Percentiles rank a stretch among this genome's conserved stretches.
phyloP scores from a whole-genome alignment of 1,284 basidiomycete genomes.

The Microbotryomycetes sp. region DNA sequence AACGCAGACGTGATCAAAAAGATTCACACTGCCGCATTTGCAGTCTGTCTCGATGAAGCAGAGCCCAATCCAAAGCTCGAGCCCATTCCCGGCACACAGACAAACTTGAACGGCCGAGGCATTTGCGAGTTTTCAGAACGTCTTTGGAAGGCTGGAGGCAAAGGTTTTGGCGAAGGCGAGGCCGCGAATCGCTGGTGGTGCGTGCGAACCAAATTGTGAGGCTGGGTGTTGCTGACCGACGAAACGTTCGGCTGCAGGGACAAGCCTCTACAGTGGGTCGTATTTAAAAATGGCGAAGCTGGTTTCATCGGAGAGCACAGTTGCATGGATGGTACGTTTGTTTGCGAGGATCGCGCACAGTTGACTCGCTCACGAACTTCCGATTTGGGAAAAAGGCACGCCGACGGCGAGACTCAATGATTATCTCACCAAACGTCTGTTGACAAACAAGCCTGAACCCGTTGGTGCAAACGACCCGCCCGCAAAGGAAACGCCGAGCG shows the following conservation, averaged over 20 bases:
- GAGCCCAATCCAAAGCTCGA: constrained; percentile 34
- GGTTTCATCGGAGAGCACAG: constrained; percentile 89
- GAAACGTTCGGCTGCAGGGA: constrained; percentile 51
- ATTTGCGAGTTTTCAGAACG: constrained; percentile 56
- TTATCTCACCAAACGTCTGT: constrained; percentile 59
- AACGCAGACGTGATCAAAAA: constrained; percentile 60
- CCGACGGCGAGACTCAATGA: constrained; percentile 60
- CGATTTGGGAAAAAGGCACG: constrained; percentile 7
- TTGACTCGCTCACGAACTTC: neutral
- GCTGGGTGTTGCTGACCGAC: constrained; percentile 46
- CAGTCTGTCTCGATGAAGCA: constrained; percentile 66
- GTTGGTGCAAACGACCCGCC: constrained; percentile 36
- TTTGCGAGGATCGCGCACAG: too few relatives aligned
- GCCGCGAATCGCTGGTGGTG: constrained; percentile 43
- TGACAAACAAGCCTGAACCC: constrained; percentile 39
- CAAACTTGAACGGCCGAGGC: constrained; percentile 33
- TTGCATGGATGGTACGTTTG: constrained; percentile 71
- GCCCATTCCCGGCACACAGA: constrained; percentile 24
- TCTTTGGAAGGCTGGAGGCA: constrained; percentile 64
- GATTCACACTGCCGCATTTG: constrained; percentile 74
- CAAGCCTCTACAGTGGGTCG: constrained; percentile 73
- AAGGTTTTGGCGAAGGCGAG: constrained; percentile 38
- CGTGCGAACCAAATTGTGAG: neutral
- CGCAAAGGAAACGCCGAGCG: constrained; percentile 50
- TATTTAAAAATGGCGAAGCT: constrained; percentile 67